Evolutionary conservation across 495 filamentous ascomycete species (phyloP).

Genomic region (Cercophora newfieldiana): DNA sequence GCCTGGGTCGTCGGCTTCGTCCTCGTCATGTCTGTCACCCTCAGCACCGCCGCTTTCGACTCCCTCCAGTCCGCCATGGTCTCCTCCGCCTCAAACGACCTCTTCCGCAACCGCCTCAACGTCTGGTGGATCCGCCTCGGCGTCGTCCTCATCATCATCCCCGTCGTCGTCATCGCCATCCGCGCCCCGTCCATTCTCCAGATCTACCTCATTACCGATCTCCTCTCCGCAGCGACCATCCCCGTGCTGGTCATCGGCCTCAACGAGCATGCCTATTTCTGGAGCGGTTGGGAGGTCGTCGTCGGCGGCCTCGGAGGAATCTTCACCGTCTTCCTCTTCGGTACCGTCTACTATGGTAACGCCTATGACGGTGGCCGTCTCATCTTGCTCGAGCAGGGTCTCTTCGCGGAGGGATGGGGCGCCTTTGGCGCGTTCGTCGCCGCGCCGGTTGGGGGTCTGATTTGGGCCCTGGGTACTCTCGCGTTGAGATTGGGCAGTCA

Average conservation of each 20-base stretch:
- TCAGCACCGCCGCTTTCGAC: slow-evolving; percentile 74
- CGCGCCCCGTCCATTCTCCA: slow-evolving; percentile 69
- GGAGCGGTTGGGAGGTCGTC: slow-evolving; percentile 73
- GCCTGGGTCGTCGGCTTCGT: slow-evolving; percentile 75
- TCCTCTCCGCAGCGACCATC: slow-evolving; percentile 68
- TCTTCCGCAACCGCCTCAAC: slow-evolving; percentile 74
- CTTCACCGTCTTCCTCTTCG: slow-evolving; percentile 73
- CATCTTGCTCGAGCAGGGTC: slow-evolving; percentile 65
- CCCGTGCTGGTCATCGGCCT: slow-evolving; percentile 68
- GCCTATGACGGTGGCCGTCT: slow-evolving; percentile 63
- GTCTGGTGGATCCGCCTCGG: slow-evolving; percentile 65
- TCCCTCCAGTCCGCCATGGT: slow-evolving; percentile 76
- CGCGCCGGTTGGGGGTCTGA: slow-evolving; percentile 68
- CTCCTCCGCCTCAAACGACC: slow-evolving; percentile 69
- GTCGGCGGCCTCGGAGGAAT: slow-evolving; percentile 70
- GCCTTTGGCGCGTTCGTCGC: slow-evolving; percentile 78
- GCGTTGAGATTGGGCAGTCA: slow-evolving; percentile 53
- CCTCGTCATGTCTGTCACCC: slow-evolving; percentile 70
- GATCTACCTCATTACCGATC: slow-evolving; percentile 75
- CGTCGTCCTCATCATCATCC: slow-evolving; percentile 68
- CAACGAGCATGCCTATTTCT: slow-evolving; percentile 62
- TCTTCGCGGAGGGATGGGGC: slow-evolving; percentile 72
- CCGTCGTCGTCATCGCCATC: slow-evolving; percentile 67
- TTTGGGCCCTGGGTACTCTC: slow-evolving; percentile 66
- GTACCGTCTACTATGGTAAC: slow-evolving; percentile 66